phyloP scores from a whole-genome alignment of 108 stramenopile species.

The Nannochloropsis salina region DNA sequence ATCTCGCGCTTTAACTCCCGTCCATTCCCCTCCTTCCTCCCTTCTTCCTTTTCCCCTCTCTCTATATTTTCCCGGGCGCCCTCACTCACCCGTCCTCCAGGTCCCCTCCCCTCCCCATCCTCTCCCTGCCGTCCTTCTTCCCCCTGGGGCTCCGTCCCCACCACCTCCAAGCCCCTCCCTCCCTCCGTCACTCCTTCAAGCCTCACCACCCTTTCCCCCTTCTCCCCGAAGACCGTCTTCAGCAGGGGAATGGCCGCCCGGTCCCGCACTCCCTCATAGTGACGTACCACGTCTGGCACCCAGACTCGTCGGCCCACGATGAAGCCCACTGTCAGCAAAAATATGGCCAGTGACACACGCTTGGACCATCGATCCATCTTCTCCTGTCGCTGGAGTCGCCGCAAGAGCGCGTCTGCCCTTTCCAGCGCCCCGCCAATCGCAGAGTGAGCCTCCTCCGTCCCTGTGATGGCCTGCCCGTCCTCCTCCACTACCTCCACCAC shows the following conservation, averaged over 20 bases:
- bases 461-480: not conserved
- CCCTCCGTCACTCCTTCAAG: not conserved
- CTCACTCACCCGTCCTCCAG: not conserved
- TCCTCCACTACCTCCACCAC: not conserved
- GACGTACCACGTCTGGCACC: not conserved
- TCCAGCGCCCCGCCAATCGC: not conserved
- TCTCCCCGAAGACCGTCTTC: no score
- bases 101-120: not conserved
- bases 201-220: not conserved
- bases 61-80: not conserved
- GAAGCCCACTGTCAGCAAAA: not conserved
- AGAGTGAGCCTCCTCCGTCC: not conserved
- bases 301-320: not conserved
- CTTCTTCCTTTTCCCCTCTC: not conserved
- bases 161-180: not conserved
- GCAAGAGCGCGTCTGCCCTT: not conserved
- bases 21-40: not conserved
- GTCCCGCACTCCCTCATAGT: not conserved
- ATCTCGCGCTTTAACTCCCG: not conserved
- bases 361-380: not conserved
- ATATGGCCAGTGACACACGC: not conserved
- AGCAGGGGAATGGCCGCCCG: no score
- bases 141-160: no score
- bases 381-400: not conserved
- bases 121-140: no score